Evolutionary conservation across 306 rosid genomes (phyloP).

Genomic region (Vigna nakashimae): DNA sequence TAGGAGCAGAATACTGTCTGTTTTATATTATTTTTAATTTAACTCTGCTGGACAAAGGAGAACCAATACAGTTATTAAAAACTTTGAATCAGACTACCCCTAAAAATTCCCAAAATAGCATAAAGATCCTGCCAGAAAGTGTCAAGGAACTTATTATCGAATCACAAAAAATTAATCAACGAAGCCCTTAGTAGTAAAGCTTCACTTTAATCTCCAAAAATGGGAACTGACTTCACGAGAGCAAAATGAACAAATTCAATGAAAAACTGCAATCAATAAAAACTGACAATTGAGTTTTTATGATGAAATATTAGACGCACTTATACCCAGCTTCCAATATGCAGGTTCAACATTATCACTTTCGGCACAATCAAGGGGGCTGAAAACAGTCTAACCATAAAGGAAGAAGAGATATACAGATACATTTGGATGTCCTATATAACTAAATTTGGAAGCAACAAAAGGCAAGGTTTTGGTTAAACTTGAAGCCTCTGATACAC

Average conservation of each 20-base stretch:
- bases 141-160: neutral
- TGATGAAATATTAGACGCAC: no score
- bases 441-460: slow-evolving; percentile 35
- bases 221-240: no score
- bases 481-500: slow-evolving; percentile 15
- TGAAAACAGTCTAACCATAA: no score
- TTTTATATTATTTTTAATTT: neutral
- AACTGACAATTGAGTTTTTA: no score
- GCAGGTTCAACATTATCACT: no score
- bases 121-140: neutral
- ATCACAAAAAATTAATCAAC: neutral
- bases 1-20: neutral
- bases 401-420: no score
- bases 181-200: neutral
- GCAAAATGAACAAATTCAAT: no score
- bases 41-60: neutral
- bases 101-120: neutral
- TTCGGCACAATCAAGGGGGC: no score
- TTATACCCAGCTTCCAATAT: no score
- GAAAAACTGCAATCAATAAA: no score
- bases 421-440: slow-evolving; percentile 40
- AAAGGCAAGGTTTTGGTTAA: slow-evolving; percentile 39
- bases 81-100: neutral
- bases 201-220: neutral
- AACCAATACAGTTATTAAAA: neutral